phyloP scores from a whole-genome alignment of 306 rosid genomes.

The Lablab purpureus region DNA sequence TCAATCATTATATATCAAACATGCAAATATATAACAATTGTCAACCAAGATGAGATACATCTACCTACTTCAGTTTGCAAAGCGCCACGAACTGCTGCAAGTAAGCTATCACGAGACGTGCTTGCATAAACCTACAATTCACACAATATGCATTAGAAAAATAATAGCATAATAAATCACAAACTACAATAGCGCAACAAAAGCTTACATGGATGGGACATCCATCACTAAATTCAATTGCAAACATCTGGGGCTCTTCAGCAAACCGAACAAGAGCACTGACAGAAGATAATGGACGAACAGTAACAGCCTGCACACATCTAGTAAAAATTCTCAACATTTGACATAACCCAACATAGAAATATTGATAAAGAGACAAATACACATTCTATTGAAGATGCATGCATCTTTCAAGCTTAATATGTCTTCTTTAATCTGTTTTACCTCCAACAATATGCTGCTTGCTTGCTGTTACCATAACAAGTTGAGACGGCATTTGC shows the following conservation, averaged over 20 bases:
- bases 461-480: conserved; percentile 16
- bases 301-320: conserved; percentile 98
- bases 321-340: conserved; percentile 78
- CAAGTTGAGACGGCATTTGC: neutral
- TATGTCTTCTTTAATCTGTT: conserved; percentile 1
- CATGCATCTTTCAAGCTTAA: neutral
- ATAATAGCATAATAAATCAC: conserved; percentile 33
- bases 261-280: conserved; percentile 93
- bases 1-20: conserved; percentile 3
- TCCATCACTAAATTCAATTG: conserved; percentile 95
- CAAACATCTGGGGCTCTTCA: conserved; percentile 99
- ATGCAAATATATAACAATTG: conserved; percentile 44
- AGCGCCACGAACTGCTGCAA: conserved; percentile 91
- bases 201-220: conserved; percentile 93
- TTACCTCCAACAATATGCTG: conserved; percentile 15
- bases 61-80: conserved; percentile 98
- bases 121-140: conserved; percentile 91
- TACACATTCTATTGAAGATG: conserved; percentile 9
- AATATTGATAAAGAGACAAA: conserved; percentile 18
- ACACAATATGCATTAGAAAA: conserved; percentile 56
- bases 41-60: conserved; percentile 55
- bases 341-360: conserved; percentile 52
- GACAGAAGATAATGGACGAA: conserved; percentile 96
- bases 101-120: conserved; percentile 97
- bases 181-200: conserved; percentile 39